A percentile compares a stretch with the other conserved stretches of the same genome.
These are phyloP conservation scores for Pythium periplocum DNA, from an alignment of 352 stramenopile species.

Conservation along the genomic window DNA sequence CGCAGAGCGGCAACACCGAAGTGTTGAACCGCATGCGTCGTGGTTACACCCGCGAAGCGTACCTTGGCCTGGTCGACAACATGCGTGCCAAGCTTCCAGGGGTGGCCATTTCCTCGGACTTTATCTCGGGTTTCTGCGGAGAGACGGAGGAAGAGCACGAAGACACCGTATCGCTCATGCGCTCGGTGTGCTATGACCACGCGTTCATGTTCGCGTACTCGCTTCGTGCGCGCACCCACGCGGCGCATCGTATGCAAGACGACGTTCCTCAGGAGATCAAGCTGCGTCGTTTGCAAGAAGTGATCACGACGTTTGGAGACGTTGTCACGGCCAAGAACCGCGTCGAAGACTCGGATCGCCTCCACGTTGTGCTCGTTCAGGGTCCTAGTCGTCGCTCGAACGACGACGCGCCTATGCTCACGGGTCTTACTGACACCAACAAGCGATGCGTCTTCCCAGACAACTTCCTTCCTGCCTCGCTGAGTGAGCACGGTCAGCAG, in stretches of 20 bases:
- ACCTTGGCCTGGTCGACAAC: slow-evolving; percentile 93
- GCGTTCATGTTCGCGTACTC: slow-evolving; percentile 99
- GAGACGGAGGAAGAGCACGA: slow-evolving; percentile 97
- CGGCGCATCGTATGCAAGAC: slow-evolving; percentile 93
- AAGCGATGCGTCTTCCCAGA: slow-evolving; percentile 87
- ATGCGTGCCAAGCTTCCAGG: slow-evolving; percentile 82
- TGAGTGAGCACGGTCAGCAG: slow-evolving; percentile 36
- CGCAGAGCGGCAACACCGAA: slow-evolving; percentile 92
- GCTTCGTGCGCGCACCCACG: slow-evolving; percentile 94
- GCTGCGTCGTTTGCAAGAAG: slow-evolving; percentile 91
- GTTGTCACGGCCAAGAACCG: slow-evolving; percentile 90
- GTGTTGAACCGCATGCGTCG: slow-evolving; percentile 92
- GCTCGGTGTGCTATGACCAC: slow-evolving; percentile 91
- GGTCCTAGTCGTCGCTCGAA: slow-evolving; percentile 84
- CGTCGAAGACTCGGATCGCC: slow-evolving; percentile 87
- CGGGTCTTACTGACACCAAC: slow-evolving; percentile 84
- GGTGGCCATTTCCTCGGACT: slow-evolving; percentile 91
- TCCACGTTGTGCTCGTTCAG: slow-evolving; percentile 96
- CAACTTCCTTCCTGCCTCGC: slow-evolving; percentile 36
- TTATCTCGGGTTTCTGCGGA: slow-evolving; percentile 98
- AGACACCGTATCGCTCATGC: slow-evolving; percentile 90
- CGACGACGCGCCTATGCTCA: slow-evolving; percentile 69
- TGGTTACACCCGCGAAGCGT: slow-evolving; percentile 96
- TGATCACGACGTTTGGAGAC: slow-evolving; percentile 93
- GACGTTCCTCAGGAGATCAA: slow-evolving; percentile 95